These are phyloP conservation scores for Ceratobasidium sp. DNA, from an alignment of 1,284 basidiomycete species.

Conservation along the genomic window DNA sequence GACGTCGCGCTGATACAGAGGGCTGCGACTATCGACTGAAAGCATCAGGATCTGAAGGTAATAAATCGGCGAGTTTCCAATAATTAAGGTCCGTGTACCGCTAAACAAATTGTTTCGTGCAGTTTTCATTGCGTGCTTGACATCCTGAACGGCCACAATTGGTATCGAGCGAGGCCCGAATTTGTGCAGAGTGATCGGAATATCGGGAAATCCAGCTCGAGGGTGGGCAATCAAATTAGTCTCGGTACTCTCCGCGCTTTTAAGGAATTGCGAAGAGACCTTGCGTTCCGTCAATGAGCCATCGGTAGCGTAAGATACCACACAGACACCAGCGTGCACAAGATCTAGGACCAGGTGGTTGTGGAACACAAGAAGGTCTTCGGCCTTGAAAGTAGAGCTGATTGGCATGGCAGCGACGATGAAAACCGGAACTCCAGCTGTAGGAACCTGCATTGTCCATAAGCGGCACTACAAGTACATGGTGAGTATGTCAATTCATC, in stretches of 20 bases:
- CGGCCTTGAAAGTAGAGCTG: slow-evolving; percentile 47
- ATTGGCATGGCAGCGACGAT: not conserved
- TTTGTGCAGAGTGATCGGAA: slow-evolving; percentile 41
- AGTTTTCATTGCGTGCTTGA: slow-evolving; percentile 58
- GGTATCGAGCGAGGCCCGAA: slow-evolving; percentile 43
- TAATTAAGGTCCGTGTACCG: slow-evolving; percentile 53
- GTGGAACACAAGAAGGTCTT: not conserved
- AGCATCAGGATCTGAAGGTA: slow-evolving; percentile 52
- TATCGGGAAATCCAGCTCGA: not conserved
- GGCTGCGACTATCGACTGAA: slow-evolving; percentile 47
- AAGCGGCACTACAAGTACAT: slow-evolving; percentile 18
- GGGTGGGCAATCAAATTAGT: slow-evolving; percentile 47
- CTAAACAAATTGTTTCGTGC: slow-evolving; percentile 56
- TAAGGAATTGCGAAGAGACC: slow-evolving; percentile 49
- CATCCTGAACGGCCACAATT: slow-evolving; percentile 57
- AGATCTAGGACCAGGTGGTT: slow-evolving; percentile 31
- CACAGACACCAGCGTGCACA: slow-evolving; percentile 47
- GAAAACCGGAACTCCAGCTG: slow-evolving; percentile 41
- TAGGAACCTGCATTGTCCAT: slow-evolving; percentile 51
- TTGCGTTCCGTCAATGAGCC: slow-evolving; percentile 55
- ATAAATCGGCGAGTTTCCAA: slow-evolving; percentile 52
- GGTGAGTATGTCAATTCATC: not conserved
- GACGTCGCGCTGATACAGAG: slow-evolving; percentile 59
- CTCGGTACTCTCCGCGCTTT: slow-evolving; percentile 32
- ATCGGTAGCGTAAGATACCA: slow-evolving; percentile 55